phyloP scores from a whole-genome alignment of 768 basidiomycete genomes.

The Boletales sp. region DNA sequence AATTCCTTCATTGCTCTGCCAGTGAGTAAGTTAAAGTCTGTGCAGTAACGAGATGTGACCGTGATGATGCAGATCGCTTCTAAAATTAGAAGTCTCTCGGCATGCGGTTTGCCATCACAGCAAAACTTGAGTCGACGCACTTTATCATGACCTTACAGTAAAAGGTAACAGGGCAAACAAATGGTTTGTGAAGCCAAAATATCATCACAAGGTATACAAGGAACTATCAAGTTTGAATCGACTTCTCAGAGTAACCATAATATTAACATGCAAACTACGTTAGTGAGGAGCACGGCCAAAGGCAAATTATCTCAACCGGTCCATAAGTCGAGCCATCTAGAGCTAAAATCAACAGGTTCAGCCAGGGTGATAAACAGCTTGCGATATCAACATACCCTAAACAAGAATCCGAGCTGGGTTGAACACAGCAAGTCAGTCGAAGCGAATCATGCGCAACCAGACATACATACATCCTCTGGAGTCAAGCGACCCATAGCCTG shows the following conservation, averaged over 20 bases:
- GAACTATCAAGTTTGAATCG: too few species aligned
- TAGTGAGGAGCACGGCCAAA: not conserved
- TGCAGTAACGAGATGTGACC: too few species aligned
- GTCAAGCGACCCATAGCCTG: constrained; percentile 93
- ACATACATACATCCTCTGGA: constrained; percentile 63
- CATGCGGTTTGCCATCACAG: too few species aligned
- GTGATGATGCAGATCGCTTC: too few species aligned
- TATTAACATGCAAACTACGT: not conserved
- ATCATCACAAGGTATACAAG: too few species aligned
- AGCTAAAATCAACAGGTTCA: constrained; percentile 11
- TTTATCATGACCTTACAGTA: too few species aligned
- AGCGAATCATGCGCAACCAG: not conserved
- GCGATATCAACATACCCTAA: constrained; percentile 36
- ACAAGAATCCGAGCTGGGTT: constrained; percentile 42
- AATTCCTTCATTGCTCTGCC: constrained; percentile 29
- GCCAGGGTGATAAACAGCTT: not conserved
- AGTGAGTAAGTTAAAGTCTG: too few species aligned
- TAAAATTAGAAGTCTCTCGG: too few species aligned
- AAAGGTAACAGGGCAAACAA: too few species aligned
- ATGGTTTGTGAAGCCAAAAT: too few species aligned
- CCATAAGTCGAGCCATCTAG: constrained; percentile 5
- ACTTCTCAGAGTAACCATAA: too few species aligned
- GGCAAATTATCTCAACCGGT: not conserved
- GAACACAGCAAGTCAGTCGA: constrained; percentile 4
- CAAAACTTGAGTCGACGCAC: too few species aligned